Conservation (phyloP, 2,329 filamentous ascomycete species). For the Cladobotryum protrusum region DNA sequence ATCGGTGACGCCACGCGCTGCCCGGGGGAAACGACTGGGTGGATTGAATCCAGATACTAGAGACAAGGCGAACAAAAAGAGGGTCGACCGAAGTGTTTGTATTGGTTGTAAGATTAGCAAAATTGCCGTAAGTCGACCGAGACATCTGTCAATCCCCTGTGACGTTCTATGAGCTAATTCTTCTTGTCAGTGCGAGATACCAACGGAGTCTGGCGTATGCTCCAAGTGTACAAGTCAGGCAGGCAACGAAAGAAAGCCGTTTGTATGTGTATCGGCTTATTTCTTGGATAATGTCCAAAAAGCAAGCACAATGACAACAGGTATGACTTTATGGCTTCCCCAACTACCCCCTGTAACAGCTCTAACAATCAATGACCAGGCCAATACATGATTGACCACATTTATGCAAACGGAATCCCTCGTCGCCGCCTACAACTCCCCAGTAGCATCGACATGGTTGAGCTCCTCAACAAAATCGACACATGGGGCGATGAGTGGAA, state of each 20-base stretch:
- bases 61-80: slow-evolving; percentile 3
- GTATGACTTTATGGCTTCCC: slow-evolving; percentile 1
- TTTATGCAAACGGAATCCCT: too few relatives aligned
- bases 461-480: neutral
- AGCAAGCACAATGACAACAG: slow-evolving; percentile 2
- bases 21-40: too few relatives aligned
- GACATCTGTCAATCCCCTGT: neutral
- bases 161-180: neutral
- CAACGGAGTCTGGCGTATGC: neutral
- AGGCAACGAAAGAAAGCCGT: slow-evolving; percentile 4
- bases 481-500: neutral
- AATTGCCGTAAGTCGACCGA: slow-evolving; percentile 1
- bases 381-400: neutral
- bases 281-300: slow-evolving; percentile 6
- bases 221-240: neutral
- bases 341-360: neutral
- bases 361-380: neutral
- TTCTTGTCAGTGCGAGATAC: neutral
- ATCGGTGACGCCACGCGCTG: too few relatives aligned
- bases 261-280: slow-evolving; percentile 6
- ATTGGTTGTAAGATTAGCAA: slow-evolving; percentile 10
- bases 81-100: slow-evolving; percentile 8
- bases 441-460: neutral
- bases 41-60: neutral
- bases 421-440: neutral